A percentile compares a stretch with the other conserved stretches of the same genome.
These are phyloP conservation scores for Dryas integrifolia DNA, from an alignment of 331 rosid species.

Conservation along the genomic window DNA sequence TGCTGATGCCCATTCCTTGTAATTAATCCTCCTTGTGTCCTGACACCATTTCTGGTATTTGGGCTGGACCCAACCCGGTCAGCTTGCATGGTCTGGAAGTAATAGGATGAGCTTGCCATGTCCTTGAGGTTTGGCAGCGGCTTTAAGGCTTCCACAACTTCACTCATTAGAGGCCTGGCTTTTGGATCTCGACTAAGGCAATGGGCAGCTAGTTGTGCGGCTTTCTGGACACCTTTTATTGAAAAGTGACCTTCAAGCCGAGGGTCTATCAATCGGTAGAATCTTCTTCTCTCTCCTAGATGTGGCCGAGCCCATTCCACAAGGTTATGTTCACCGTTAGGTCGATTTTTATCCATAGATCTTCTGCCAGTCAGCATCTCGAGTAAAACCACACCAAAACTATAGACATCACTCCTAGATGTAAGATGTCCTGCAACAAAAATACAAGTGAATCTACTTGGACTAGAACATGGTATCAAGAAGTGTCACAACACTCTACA, in stretches of 20 bases:
- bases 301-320: conserved; percentile 97
- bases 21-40: conserved; percentile 53
- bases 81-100: conserved; percentile 77
- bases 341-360: conserved; percentile 96
- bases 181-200: conserved; percentile 94
- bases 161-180: conserved; percentile 83
- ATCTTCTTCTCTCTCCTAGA: conserved; percentile 83
- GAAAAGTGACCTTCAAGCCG: conserved; percentile 94
- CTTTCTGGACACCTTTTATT: conserved; percentile 87
- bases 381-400: conserved; percentile 90
- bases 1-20: conserved; percentile 63
- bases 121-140: conserved; percentile 88
- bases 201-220: conserved; percentile 73
- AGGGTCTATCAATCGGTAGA: conserved; percentile 83
- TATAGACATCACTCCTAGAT: conserved; percentile 84
- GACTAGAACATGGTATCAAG: neutral
- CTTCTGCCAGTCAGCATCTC: conserved; percentile 93
- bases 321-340: conserved; percentile 89
- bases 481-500: neutral
- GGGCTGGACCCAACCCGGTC: conserved; percentile 77
- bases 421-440: conserved; percentile 78
- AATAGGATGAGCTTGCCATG: conserved; percentile 94
- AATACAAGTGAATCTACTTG: neutral
- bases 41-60: conserved; percentile 47
- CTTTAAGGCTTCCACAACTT: conserved; percentile 81